Conservation (phyloP, 345 rosid genomes). For the Lepidium africanum region DNA sequence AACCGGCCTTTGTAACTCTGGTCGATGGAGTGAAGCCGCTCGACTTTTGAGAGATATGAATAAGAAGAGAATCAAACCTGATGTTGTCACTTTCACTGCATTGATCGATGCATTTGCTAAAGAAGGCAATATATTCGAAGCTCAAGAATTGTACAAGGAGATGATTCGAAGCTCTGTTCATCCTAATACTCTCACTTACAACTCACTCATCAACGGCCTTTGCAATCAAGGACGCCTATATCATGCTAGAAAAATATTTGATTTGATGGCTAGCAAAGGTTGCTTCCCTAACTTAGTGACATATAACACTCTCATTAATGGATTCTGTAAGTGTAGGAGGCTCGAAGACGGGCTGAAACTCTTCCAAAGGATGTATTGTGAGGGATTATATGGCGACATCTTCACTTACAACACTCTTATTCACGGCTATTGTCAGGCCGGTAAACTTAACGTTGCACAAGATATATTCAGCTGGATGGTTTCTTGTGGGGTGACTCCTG, state of each 20-base stretch:
- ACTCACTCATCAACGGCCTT: background rate
- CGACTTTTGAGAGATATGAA: background rate
- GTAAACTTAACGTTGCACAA: slow-evolving; percentile 12
- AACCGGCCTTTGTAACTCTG: background rate
- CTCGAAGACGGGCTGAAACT: slow-evolving; percentile 22
- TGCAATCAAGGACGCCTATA: background rate
- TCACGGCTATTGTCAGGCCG: slow-evolving; percentile 23
- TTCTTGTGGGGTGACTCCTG: slow-evolving; percentile 18
- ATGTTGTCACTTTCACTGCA: slow-evolving; percentile 10
- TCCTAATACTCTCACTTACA: slow-evolving; percentile 3
- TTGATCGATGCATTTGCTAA: background rate
- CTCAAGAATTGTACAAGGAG: background rate
- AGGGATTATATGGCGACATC: slow-evolving; percentile 7
- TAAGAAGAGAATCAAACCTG: background rate
- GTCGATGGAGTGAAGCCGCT: background rate
- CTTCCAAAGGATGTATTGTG: slow-evolving; percentile 13
- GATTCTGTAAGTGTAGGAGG: slow-evolving; percentile 19
- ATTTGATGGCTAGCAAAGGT: slow-evolving; percentile 3
- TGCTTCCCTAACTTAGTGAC: slow-evolving; percentile 15
- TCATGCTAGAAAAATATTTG: slow-evolving; percentile 1
- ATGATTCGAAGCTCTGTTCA: background rate
- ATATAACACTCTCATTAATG: slow-evolving; percentile 24
- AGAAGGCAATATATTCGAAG: background rate
- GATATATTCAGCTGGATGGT: slow-evolving; percentile 19
- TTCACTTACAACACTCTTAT: slow-evolving; percentile 15